Evolutionary conservation across 495 filamentous ascomycete species (phyloP), one percentile per base, ranked within the genome.

Genomic region (Aspergillus biplanus): DNA sequence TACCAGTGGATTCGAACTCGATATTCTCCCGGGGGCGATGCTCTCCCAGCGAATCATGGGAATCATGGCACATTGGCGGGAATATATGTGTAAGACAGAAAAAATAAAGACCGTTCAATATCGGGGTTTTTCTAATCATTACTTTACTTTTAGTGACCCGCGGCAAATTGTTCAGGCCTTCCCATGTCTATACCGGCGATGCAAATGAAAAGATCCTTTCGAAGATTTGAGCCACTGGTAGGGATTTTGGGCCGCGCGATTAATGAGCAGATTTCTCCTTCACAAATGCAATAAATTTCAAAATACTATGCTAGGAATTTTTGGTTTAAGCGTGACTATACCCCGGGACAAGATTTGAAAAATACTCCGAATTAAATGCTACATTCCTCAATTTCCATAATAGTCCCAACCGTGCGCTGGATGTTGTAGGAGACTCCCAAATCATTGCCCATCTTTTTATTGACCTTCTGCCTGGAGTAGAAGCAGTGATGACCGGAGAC

Each of bases 11-110:
- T 71, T 78, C 37, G 71, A 75, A 39, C 58, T 69, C 0, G 76
- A 79, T 11, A 70, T 76, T 18, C 73, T 80, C 37, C 75, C 76
- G 0, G 67, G 69, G 0, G 70, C 75, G 9, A 78, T 78, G 70
- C 52, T 78, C 6, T 59, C 67, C 5, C 70, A 74, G 52, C 71
- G 78, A 4, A 72, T 75, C 12, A 70, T 71, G 55, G 78, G 77
- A 4, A 68, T 79, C 8, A 76, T 80, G 74, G 78, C 77, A 1
- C 77, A 79, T 60, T 80, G 77, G 77, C 70, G 75, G 62, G 78
- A 80, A 44, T 73, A 77, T 33, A 79, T 71, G 69, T 53, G 75
- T 79, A 58, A 62, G 76, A 67, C 12, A 31, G 6, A 0, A 2
- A 35, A 54, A 56, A 12, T 33, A 27, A 27, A 27, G 27, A 50